Evolutionary conservation across 2,329 filamentous ascomycete genomes (phyloP).

Genomic region (Trichophyton verrucosum): DNA sequence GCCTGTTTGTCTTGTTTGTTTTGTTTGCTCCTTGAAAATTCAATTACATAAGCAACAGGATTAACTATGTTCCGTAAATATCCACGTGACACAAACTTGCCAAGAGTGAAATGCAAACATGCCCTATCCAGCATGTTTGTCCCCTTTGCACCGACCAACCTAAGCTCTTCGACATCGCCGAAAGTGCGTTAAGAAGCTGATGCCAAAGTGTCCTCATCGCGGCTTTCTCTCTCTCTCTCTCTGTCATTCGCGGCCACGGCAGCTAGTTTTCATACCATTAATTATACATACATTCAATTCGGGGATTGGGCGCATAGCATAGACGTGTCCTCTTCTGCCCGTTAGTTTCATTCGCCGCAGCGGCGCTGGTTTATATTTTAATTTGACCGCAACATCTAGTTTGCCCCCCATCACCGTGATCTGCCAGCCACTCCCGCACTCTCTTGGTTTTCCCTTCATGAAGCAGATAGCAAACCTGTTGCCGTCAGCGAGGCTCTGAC

Average conservation of each 20-base stretch:
- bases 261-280: neutral
- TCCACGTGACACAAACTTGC: neutral
- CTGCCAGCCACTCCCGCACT: slow-evolving; percentile 4
- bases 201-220: slow-evolving; percentile 17
- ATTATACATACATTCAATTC: neutral
- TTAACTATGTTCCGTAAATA: neutral
- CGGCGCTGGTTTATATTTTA: neutral
- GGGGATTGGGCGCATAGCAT: neutral
- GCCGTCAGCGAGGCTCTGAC: neutral
- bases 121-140: slow-evolving; percentile 12
- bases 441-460: neutral
- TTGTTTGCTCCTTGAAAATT: no score
- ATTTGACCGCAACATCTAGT: slow-evolving; percentile 9
- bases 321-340: slow-evolving; percentile 13
- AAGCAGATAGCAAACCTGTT: neutral
- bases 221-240: neutral
- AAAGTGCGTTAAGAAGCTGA: neutral
- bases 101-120: slow-evolving; percentile 6
- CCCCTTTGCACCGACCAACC: neutral
- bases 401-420: neutral
- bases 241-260: neutral
- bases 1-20: neutral
- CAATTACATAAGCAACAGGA: neutral
- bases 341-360: neutral
- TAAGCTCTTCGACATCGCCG: neutral